A percentile compares a stretch with the other conserved stretches of the same genome.
Evolutionary conservation across 2,329 filamentous ascomycete species (phyloP).

Genomic region (Microcera coccophila): DNA sequence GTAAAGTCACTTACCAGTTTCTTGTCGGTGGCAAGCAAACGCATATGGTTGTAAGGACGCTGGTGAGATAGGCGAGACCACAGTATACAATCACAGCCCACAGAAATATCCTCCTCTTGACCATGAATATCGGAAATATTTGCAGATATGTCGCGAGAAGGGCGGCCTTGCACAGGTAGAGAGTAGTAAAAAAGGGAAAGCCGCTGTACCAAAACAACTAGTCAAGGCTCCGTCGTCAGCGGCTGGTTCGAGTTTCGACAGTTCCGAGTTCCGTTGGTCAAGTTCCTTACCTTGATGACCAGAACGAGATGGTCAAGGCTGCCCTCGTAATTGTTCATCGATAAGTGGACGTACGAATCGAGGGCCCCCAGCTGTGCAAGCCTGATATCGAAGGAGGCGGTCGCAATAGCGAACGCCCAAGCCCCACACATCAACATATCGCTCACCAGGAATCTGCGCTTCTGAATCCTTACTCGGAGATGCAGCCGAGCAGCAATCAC

Average conservation of each 20-base stretch:
- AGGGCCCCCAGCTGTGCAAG: too few relatives aligned
- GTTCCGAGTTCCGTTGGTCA: too few relatives aligned
- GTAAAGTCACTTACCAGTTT: constrained; percentile 10
- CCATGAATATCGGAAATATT: constrained; percentile 12
- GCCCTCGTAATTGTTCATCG: too few relatives aligned
- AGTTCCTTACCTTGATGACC: too few relatives aligned
- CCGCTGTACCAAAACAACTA: constrained; percentile 13
- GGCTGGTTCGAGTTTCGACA: too few relatives aligned
- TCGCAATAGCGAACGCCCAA: too few relatives aligned
- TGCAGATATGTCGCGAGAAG: constrained; percentile 15
- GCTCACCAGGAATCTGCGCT: too few relatives aligned
- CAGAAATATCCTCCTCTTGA: constrained; percentile 10
- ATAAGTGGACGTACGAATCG: too few relatives aligned
- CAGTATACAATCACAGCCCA: constrained; percentile 10
- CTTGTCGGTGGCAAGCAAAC: constrained; percentile 7
- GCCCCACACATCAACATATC: too few relatives aligned
- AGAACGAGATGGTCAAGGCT: too few relatives aligned
- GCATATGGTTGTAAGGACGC: neutral
- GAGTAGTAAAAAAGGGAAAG: constrained; percentile 19
- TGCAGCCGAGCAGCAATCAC: constrained; percentile 16
- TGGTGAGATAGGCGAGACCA: constrained; percentile 1
- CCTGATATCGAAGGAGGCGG: too few relatives aligned
- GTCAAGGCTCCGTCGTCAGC: too few relatives aligned
- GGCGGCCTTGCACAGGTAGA: constrained; percentile 22
- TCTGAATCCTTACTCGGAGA: constrained; percentile 13